A percentile compares a stretch with the other conserved stretches of the same genome.
phyloP scores from a whole-genome alignment of 148 eudicot genomes.

The Suaeda aralocaspica region DNA sequence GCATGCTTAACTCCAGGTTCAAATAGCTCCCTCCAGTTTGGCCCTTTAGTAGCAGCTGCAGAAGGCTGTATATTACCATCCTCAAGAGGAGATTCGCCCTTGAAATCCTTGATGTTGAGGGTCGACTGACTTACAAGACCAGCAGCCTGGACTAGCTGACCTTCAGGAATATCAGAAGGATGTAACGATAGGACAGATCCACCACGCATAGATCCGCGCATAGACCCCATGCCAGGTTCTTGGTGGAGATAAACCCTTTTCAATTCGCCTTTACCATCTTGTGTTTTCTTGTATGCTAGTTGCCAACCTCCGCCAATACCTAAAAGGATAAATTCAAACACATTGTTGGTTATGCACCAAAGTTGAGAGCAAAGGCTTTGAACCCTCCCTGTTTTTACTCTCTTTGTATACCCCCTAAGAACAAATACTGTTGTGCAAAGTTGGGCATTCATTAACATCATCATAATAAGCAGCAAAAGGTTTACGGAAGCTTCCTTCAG shows the following conservation, averaged over 20 bases:
- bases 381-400: background rate
- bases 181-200: constrained; percentile 62
- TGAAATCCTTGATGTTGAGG: constrained; percentile 42
- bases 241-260: constrained; percentile 76
- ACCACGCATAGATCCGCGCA: constrained; percentile 66
- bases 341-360: background rate
- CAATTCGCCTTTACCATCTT: constrained; percentile 54
- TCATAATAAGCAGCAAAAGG: background rate
- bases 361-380: constrained; percentile 4
- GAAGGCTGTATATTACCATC: constrained; percentile 38
- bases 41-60: constrained; percentile 38
- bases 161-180: constrained; percentile 42
- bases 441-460: background rate
- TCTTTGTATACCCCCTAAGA: no score
- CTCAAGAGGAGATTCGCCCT: constrained; percentile 40
- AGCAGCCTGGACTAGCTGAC: constrained; percentile 66
- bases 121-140: constrained; percentile 80
- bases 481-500: background rate
- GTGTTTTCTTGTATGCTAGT: constrained; percentile 58
- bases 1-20: constrained; percentile 84
- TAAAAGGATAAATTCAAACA: constrained; percentile 11
- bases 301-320: constrained; percentile 98
- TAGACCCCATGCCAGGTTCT: constrained; percentile 51
- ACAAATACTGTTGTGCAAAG: background rate
- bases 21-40: constrained; percentile 59